Conservation (phyloP, 306 rosid genomes). For the Quercus aquifolioides region DNA sequence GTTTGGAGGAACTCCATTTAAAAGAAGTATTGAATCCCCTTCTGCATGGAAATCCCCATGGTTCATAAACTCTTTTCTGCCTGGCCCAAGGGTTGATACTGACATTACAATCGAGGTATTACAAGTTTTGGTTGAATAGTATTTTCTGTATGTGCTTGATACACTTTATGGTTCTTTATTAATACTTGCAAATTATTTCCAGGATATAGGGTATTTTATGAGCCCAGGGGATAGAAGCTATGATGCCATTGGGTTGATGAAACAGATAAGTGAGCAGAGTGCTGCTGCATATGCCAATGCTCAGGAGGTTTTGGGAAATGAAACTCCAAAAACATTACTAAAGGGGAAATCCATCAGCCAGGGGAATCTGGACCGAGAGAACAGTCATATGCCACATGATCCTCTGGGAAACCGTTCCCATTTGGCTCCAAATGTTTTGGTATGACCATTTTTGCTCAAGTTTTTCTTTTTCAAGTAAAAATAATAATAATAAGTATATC, state of each 20-base stretch:
- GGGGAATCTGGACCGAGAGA: constrained; percentile 34
- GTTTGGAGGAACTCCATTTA: constrained; percentile 77
- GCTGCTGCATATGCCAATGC: constrained; percentile 86
- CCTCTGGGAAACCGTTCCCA: constrained; percentile 35
- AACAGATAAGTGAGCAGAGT: constrained; percentile 79
- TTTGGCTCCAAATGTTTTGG: constrained; percentile 54
- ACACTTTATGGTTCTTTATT: not conserved
- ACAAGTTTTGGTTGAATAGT: constrained; percentile 6
- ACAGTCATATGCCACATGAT: constrained; percentile 15
- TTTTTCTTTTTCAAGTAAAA: not conserved
- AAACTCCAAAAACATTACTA: constrained; percentile 53
- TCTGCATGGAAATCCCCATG: constrained; percentile 97
- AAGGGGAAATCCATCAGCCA: constrained; percentile 25
- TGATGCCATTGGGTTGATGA: constrained; percentile 92
- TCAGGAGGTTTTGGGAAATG: constrained; percentile 69
- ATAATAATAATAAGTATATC: too few species aligned
- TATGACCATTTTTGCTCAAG: constrained; percentile 20
- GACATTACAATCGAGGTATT: constrained; percentile 90
- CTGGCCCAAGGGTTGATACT: constrained; percentile 73
- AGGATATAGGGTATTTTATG: constrained; percentile 83
- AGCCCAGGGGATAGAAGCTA: constrained; percentile 84
- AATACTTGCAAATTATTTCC: constrained; percentile 19
- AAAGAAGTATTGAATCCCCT: constrained; percentile 92
- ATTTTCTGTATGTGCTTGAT: not conserved
- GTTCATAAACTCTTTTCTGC: constrained; percentile 68